Conservation (phyloP, 768 basidiomycete species). For the Macrolepiota albuminosa region DNA sequence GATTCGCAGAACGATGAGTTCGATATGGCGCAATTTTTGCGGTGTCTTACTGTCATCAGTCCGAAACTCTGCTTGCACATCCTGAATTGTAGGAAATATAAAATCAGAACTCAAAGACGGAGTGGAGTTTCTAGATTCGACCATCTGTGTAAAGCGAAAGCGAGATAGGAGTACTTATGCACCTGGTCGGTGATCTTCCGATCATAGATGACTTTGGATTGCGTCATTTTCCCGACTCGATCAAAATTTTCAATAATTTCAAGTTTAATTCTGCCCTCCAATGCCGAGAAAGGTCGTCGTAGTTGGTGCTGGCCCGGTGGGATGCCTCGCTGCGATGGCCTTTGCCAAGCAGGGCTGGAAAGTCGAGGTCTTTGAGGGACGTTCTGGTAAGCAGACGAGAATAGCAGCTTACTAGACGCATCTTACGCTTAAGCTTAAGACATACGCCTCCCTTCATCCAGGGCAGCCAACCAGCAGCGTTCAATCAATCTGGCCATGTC, state of each 20-base stretch:
- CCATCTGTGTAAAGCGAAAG: conserved; percentile 1
- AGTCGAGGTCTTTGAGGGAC: conserved; percentile 75
- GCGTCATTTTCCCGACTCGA: background rate
- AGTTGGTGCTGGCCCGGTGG: conserved; percentile 91
- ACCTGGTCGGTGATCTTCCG: background rate
- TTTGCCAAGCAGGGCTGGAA: conserved; percentile 85
- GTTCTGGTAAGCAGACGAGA: conserved; percentile 49
- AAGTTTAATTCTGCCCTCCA: conserved; percentile 7
- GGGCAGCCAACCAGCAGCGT: conserved; percentile 62
- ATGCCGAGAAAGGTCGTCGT: conserved; percentile 48
- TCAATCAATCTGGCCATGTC: conserved; percentile 98
- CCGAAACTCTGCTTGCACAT: conserved; percentile 38
- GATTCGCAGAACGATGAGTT: conserved; percentile 17
- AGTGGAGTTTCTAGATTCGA: conserved; percentile 15
- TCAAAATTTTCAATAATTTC: background rate
- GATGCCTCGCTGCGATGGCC: conserved; percentile 83
- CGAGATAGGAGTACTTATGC: background rate
- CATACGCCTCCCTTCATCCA: conserved; percentile 68
- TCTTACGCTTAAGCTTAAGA: conserved; percentile 36
- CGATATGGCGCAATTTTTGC: background rate
- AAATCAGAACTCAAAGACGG: conserved; percentile 49
- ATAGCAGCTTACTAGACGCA: background rate
- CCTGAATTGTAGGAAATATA: conserved; percentile 47
- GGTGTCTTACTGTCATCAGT: conserved; percentile 32
- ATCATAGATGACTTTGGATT: conserved; percentile 15